Evolutionary conservation across 371 early-diverging fungal species (phyloP).

Genomic region (Coemansia sp.): DNA sequence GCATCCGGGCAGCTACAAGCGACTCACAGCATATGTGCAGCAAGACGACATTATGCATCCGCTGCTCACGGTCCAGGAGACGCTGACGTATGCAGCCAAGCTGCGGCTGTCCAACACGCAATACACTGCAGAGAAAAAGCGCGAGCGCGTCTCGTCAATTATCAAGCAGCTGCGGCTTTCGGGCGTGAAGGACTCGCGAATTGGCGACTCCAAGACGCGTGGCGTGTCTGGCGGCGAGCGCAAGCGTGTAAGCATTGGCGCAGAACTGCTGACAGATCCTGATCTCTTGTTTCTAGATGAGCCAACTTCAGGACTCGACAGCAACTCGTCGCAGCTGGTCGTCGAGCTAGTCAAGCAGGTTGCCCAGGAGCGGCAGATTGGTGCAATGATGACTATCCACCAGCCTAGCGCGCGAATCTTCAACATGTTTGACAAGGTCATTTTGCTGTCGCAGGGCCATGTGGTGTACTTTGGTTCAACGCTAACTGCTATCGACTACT

Average conservation of each 20-base stretch:
- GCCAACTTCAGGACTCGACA: constrained; percentile 80
- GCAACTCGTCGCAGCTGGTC: constrained; percentile 69
- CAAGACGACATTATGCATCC: constrained; percentile 53
- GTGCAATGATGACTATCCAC: constrained; percentile 73
- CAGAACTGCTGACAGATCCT: constrained; percentile 74
- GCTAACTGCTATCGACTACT: constrained; percentile 55
- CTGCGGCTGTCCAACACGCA: constrained; percentile 66
- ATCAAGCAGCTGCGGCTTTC: constrained; percentile 63
- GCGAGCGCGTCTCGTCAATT: constrained; percentile 56
- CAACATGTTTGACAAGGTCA: constrained; percentile 65
- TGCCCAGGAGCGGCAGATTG: constrained; percentile 60
- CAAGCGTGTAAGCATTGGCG: constrained; percentile 82
- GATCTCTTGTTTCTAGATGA: constrained; percentile 62
- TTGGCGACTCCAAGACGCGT: constrained; percentile 67
- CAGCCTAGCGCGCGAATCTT: constrained; percentile 71
- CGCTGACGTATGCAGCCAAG: constrained; percentile 62
- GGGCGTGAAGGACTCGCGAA: constrained; percentile 60
- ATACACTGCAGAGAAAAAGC: constrained; percentile 55
- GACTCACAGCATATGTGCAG: constrained; percentile 60
- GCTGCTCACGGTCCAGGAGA: constrained; percentile 61
- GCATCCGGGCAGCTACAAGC: constrained; percentile 61
- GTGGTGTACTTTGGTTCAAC: constrained; percentile 66
- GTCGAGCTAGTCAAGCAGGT: constrained; percentile 60
- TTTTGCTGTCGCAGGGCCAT: constrained; percentile 71
- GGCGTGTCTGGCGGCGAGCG: constrained; percentile 87